These are phyloP conservation scores for Saxophila tyrrhenica DNA, from an alignment of 495 filamentous ascomycete genomes.

Conservation along the genomic window DNA sequence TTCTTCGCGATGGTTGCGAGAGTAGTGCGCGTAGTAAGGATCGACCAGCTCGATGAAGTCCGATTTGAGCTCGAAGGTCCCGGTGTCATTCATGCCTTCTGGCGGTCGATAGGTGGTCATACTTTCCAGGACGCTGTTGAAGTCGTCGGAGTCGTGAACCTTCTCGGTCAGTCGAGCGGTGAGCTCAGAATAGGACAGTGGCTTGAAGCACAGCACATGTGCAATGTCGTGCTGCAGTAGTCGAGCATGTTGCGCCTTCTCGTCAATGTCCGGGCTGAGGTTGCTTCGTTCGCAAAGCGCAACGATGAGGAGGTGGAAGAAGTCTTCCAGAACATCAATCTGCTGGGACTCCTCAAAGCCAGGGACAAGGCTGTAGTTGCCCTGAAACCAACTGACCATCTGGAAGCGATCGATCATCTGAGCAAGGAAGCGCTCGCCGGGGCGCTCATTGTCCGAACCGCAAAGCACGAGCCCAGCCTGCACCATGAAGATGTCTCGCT, in stretches of 20 bases:
- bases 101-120: slow-evolving; percentile 83
- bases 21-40: slow-evolving; percentile 89
- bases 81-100: slow-evolving; percentile 82
- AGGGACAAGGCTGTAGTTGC: slow-evolving; percentile 55
- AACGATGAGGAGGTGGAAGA: slow-evolving; percentile 86
- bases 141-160: slow-evolving; percentile 69
- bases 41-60: slow-evolving; percentile 77
- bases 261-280: slow-evolving; percentile 59
- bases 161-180: slow-evolving; percentile 70
- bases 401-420: slow-evolving; percentile 86
- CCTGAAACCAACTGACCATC: slow-evolving; percentile 79
- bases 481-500: slow-evolving; percentile 87
- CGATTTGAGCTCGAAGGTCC: slow-evolving; percentile 84
- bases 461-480: slow-evolving; percentile 85
- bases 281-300: slow-evolving; percentile 77
- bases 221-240: slow-evolving; percentile 80
- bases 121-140: slow-evolving; percentile 68
- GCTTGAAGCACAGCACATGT: slow-evolving; percentile 91
- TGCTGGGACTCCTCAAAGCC: slow-evolving; percentile 75
- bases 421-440: slow-evolving; percentile 50
- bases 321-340: slow-evolving; percentile 87
- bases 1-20: slow-evolving; percentile 93
- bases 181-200: slow-evolving; percentile 85
- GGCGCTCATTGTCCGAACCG: slow-evolving; percentile 49
- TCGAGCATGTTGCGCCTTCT: slow-evolving; percentile 49